These are phyloP conservation scores for Backusella australiensis DNA, from an alignment of 192 early-diverging fungal genomes.

Conservation along the genomic window DNA sequence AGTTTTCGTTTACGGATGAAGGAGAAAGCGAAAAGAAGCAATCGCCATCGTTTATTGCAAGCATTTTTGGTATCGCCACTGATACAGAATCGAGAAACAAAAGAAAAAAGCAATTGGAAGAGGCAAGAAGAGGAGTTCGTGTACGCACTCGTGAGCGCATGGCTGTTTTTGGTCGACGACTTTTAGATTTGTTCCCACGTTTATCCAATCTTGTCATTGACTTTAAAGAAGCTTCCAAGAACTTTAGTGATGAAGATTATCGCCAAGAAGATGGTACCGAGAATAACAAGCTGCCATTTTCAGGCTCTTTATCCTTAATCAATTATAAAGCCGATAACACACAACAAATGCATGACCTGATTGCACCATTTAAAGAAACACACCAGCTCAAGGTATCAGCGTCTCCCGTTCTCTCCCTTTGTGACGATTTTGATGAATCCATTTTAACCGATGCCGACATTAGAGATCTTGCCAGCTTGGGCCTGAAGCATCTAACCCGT, in stretches of 20 bases:
- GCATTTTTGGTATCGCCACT: background rate
- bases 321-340: conserved; percentile 9
- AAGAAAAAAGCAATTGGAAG: background rate
- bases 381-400: background rate
- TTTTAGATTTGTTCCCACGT: conserved; percentile 7
- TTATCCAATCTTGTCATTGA: background rate
- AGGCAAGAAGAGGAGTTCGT: background rate
- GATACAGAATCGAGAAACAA: background rate
- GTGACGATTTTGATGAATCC: conserved; percentile 15
- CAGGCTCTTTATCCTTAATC: background rate
- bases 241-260: background rate
- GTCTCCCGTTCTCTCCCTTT: background rate
- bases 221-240: background rate
- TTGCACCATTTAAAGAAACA: background rate
- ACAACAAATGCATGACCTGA: background rate
- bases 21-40: background rate
- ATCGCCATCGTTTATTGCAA: background rate
- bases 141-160: background rate
- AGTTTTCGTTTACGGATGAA: background rate
- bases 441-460: conserved; percentile 4
- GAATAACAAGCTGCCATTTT: background rate
- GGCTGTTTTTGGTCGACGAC: background rate
- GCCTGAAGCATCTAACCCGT: background rate
- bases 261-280: background rate
- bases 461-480: background rate